Base-by-base conservation (phyloP, 768 basidiomycete genomes). In the Collybia nuda region DNA sequence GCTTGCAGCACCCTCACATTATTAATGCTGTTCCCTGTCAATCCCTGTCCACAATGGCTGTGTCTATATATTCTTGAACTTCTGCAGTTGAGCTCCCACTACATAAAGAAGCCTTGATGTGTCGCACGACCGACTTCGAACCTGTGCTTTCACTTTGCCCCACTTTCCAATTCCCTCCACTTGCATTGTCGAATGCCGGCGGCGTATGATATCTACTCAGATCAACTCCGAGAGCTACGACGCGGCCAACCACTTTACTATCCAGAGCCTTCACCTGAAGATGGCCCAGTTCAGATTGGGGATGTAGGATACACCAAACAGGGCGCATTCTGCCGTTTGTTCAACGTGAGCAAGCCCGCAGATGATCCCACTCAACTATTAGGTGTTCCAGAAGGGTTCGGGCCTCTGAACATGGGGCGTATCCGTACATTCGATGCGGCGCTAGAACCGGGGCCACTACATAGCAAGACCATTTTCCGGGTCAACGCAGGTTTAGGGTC, bases 291-390 rank as follows among this genome's bases (percentile, higher is more conserved):
- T 3, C 42, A 57, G 19, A 49, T 57, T 2, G 56, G 56, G 2
- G 56, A 57, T 35, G 56, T 57, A 12, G 56, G 56, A 3, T 57
- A 46, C 19, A 48, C 44, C 5, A 47, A 42, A 6, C 28, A 51
- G 9, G 55, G 56, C 14, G 49, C 52, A 14, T 56, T 56, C 39
- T 44, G 26, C 40, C 52, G 47, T n/a, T 53, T 57, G 17, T 57
- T 57, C 50, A 57, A 49, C 21, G 40, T 46, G 14, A 15, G 47
- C 3, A 37, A 32, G 17, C 29, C 41, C 9, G 15, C 49, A 21
- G 43, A 54, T 37, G 52, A 57, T 41, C 38, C 52, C 19, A 19
- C 19, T 2, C 56, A 57, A 18, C n/a, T 36, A 26, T 35, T 43
- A 15, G 56, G 56, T 14, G 50, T 54, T 2, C 56, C 52, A 35